Evolutionary conservation across 1,284 basidiomycete species (phyloP).

Genomic region (Takashimella koratensis): DNA sequence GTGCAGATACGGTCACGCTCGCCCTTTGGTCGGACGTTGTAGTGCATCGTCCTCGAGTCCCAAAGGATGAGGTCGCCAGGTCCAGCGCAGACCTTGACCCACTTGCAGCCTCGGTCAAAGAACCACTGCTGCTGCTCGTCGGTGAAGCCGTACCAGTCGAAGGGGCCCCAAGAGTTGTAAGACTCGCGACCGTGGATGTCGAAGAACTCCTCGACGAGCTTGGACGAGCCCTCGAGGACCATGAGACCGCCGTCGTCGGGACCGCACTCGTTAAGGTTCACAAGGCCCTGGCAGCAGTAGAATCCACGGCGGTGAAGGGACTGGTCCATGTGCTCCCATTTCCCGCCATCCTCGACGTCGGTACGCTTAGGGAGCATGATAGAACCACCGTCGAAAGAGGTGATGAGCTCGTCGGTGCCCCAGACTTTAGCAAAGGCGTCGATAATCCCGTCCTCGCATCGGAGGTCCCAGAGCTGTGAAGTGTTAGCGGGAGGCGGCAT

Average conservation of each 20-base stretch:
- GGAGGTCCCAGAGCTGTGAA: slow-evolving; percentile 40
- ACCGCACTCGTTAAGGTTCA: slow-evolving; percentile 26
- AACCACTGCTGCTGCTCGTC: slow-evolving; percentile 35
- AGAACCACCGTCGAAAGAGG: slow-evolving; percentile 41
- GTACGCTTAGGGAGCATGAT: slow-evolving; percentile 40
- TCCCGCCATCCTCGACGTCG: slow-evolving; percentile 19
- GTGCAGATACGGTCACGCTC: slow-evolving; percentile 18
- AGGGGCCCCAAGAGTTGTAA: slow-evolving; percentile 15
- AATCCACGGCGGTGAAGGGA: slow-evolving; percentile 40
- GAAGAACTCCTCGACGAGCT: slow-evolving; percentile 18
- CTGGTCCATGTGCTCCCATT: slow-evolving; percentile 49
- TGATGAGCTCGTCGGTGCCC: slow-evolving; percentile 43
- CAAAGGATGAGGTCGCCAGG: slow-evolving; percentile 40
- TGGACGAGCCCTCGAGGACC: slow-evolving; percentile 22
- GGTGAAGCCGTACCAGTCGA: slow-evolving; percentile 26
- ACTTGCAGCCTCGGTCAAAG: slow-evolving; percentile 36
- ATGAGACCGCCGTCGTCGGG: slow-evolving; percentile 28
- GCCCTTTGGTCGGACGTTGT: slow-evolving; percentile 15
- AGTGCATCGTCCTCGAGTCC: slow-evolving; percentile 28
- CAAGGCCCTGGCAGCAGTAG: slow-evolving; percentile 40
- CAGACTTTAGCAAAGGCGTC: slow-evolving; percentile 38
- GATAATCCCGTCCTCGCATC: slow-evolving; percentile 30
- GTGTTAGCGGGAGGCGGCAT: neutral
- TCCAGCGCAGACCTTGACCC: slow-evolving; percentile 34
- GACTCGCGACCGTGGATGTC: neutral